Percentiles rank a stretch among this genome's conserved stretches.
Evolutionary conservation across 345 rosid genomes (phyloP).

Genomic region (Aethionema arabicum): DNA sequence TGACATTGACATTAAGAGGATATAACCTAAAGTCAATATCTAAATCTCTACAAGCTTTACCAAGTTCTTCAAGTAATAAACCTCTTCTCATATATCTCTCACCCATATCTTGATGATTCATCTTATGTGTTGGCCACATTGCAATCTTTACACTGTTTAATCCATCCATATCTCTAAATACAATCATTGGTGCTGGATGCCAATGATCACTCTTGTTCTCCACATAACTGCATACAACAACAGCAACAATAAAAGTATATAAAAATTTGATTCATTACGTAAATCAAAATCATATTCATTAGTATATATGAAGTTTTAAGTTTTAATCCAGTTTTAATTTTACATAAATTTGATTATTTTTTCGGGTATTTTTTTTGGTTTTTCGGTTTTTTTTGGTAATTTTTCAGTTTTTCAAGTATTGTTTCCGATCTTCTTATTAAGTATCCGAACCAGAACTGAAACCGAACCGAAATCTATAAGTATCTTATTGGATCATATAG

Average conservation of each 20-base stretch:
- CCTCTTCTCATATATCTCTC: conserved; percentile 63
- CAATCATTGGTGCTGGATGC: conserved; percentile 57
- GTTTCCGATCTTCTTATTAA: too few relatives aligned
- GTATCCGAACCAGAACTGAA: too few relatives aligned
- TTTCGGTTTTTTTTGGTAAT: too few relatives aligned
- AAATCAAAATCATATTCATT: too few relatives aligned
- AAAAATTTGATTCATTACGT: neutral
- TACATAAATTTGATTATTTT: too few relatives aligned
- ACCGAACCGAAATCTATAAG: too few relatives aligned
- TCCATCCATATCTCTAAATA: conserved; percentile 59
- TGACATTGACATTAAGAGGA: conserved; percentile 64
- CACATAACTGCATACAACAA: conserved; percentile 41
- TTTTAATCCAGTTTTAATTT: too few relatives aligned
- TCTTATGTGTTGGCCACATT: conserved; percentile 65
- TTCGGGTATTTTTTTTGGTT: too few relatives aligned
- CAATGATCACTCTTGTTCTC: conserved; percentile 80
- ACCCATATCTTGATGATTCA: conserved; percentile 84
- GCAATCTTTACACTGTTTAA: conserved; percentile 60
- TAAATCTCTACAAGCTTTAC: conserved; percentile 61
- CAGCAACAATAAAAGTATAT: neutral
- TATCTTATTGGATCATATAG: too few relatives aligned
- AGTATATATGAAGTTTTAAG: too few relatives aligned
- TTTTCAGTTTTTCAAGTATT: too few relatives aligned
- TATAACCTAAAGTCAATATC: conserved; percentile 68
- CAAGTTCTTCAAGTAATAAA: conserved; percentile 66